Percentiles rank a stretch among this genome's conserved stretches.
These are phyloP conservation scores for Metrosideros polymorpha DNA, from an alignment of 441 rosid species.

Conservation along the genomic window DNA sequence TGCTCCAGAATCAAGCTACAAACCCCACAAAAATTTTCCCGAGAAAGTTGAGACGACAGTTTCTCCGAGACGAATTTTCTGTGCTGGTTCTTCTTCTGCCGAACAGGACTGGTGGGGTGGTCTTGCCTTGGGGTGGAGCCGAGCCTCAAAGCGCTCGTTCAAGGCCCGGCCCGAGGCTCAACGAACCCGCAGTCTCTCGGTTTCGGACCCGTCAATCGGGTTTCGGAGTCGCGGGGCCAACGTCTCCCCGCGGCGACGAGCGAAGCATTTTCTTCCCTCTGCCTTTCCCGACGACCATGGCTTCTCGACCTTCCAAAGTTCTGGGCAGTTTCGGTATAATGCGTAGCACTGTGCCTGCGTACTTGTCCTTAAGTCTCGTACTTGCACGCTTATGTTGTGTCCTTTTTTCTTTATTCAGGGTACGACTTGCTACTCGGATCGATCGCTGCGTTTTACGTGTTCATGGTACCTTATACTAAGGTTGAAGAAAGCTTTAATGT, in stretches of 20 bases:
- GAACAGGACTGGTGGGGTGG: rapidly evolving
- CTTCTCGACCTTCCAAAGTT: neutral
- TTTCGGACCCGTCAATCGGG: neutral
- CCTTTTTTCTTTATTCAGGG: constrained; percentile 19
- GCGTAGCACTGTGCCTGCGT: neutral
- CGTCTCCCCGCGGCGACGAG: neutral
- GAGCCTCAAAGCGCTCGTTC: neutral
- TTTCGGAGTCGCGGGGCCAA: too few species aligned
- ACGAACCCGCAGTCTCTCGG: neutral
- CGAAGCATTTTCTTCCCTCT: neutral
- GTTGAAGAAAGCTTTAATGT: constrained; percentile 97
- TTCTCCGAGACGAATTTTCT: neutral
- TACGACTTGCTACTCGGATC: constrained; percentile 75
- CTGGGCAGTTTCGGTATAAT: neutral
- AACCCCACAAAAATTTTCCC: too few species aligned
- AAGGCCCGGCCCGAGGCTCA: neutral
- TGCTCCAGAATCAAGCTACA: too few species aligned
- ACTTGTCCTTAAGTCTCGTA: neutral
- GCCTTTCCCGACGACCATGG: neutral
- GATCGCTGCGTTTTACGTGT: constrained; percentile 73
- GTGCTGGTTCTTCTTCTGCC: neutral
- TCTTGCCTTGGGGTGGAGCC: neutral
- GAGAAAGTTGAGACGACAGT: too few species aligned
- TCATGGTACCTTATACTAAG: constrained; percentile 76
- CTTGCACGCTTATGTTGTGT: neutral